Evolutionary conservation across 2,329 filamentous ascomycete species (phyloP), one percentile per base, ranked within the genome.

Genomic region (Fusarium transvaalense): DNA sequence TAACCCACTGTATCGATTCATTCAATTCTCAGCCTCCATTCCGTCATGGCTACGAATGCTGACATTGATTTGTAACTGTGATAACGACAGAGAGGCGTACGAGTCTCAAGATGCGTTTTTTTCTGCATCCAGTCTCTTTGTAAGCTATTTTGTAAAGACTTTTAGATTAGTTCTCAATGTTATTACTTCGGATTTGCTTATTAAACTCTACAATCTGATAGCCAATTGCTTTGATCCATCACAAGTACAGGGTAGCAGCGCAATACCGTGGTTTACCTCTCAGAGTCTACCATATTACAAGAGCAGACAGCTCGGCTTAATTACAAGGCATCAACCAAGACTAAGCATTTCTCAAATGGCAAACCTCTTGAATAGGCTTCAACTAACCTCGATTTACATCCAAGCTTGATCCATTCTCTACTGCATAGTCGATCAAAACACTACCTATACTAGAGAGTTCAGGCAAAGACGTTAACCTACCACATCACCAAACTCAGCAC

Each of bases 101-200:
- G 14, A 10, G 5, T 27, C 25, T 19, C 12, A 19, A 14, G 6
- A 31, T 31, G 8, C 8, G 9, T n/a, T 7, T 19, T 25, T 19
- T 1, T 19, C 5, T 15, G n/a, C 17, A 19, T 10, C 5, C 5
- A 31, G 8, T 9, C 12, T 19, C 13, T n/a, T 4, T 5, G 10
- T 10, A 10, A 10, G 2, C 7, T 19, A 21, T 1, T 10, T 1
- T 8, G 6, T 3, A 5, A n/a, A 43, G 10, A 5, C 6, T n/a
- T 10, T 6, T 6, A 2, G 14, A 19, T 27, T 12, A 42, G 25
- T 25, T 42, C 5, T 17, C 14, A 12, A 12, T 13, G 10, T 3
- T n/a, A 31, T 14, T 45, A 5, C 17, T 10, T 14, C n/a, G 6
- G n/a, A 29, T 19, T 43, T 6, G 3, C 15, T 7, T n/a, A 6